phyloP scores from a whole-genome alignment of 208 protist genomes.

The Wallacemonas sp. region DNA sequence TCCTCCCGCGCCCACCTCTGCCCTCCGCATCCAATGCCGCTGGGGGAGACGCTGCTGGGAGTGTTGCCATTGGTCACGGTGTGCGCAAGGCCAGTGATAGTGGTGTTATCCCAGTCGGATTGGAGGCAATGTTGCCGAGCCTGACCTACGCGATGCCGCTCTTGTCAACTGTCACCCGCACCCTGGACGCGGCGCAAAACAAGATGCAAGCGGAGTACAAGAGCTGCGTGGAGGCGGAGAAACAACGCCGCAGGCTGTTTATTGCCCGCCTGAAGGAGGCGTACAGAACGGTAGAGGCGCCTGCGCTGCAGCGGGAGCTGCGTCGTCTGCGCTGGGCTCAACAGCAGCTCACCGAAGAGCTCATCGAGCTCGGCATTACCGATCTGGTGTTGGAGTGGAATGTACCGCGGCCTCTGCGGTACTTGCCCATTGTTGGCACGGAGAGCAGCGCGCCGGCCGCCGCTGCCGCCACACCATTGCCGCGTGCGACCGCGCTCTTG shows the following conservation, averaged over 20 bases:
- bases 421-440: background rate
- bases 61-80: background rate
- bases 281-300: conserved; percentile 28
- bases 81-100: background rate
- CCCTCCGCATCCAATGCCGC: background rate
- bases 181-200: conserved; percentile 38
- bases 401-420: conserved; percentile 6
- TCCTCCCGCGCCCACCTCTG: background rate
- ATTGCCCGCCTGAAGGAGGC: conserved; percentile 24
- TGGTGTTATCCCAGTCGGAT: background rate
- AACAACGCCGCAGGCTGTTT: conserved; percentile 19
- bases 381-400: conserved; percentile 37
- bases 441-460: background rate
- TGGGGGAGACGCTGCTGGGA: background rate
- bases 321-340: conserved; percentile 22
- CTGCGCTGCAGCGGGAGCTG: conserved; percentile 19
- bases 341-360: conserved; percentile 23
- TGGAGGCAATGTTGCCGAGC: conserved; percentile 10
- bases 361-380: conserved; percentile 35
- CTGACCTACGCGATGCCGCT: conserved; percentile 38
- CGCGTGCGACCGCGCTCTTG: background rate
- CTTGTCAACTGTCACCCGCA: conserved; percentile 28
- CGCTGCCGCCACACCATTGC: background rate
- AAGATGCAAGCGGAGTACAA: conserved; percentile 34
- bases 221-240: conserved; percentile 23